Evolutionary conservation across 345 rosid genomes (phyloP), one percentile per base, ranked within the genome.

Genomic region (Acer negundo): DNA sequence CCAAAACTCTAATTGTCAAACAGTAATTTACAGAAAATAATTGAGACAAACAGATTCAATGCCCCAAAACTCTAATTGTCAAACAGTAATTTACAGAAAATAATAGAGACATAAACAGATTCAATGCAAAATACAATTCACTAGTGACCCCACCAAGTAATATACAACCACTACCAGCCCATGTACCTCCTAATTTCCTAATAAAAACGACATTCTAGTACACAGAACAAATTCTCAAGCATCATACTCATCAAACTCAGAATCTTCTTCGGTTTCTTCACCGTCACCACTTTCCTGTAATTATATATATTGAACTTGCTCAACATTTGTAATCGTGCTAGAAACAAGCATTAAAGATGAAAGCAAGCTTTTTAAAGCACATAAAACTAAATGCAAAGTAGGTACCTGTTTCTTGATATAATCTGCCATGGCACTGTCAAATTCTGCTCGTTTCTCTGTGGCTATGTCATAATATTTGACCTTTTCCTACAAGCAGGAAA

Each of bases 391-490:
- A 67, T 22, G 51, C n/a, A 58, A 35, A 65, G 35, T 26, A 59
- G 22, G 19, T 47, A 92, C 98, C 98, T 86, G 85, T 78, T 87
- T 88, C 85, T 87, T 93, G 49, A 84, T 82, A 70, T 92, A 93
- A 58, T 88, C 94, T 26, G 89, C 86, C 90, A 85, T 90, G 80
- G 88, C 87, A 78, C 81, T 82, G 75, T 95, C 98, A 79, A 95
- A 95, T 82, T 92, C 97, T 59, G 93, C 94, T 76, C 98, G 89
- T 79, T 92, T 95, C 83, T 83, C 92, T 1, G 91, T 92, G 72
- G 99, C 99, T 40, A 92, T 84, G 79, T 95, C 99, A 79, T 95
- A 95, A 77, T 95, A 93, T 73, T 91, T 87, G n/a, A 95, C 96
- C 67, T 95, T 93, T 81, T 93, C 99, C 99, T 95, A 76, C 72